A percentile compares a stretch with the other conserved stretches of the same genome.
Evolutionary conservation across 306 rosid species (phyloP).

Genomic region (Citrullus colocynthis): DNA sequence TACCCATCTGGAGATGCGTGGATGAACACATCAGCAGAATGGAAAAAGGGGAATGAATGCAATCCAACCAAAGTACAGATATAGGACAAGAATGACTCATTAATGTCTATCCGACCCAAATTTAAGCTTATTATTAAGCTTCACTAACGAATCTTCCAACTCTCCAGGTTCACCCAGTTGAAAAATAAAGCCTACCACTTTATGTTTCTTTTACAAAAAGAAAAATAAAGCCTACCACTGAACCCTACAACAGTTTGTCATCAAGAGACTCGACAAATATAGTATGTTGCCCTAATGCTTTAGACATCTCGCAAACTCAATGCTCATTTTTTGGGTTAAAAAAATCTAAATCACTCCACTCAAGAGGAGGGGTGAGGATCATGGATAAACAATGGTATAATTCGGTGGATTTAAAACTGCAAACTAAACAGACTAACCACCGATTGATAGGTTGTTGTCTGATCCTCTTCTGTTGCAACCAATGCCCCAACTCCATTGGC

Average conservation of each 20-base stretch:
- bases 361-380: neutral
- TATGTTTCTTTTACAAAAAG: too few relatives aligned
- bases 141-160: neutral
- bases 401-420: neutral
- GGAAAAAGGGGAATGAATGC: neutral
- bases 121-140: neutral
- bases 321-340: neutral
- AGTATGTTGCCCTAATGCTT: neutral
- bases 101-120: neutral
- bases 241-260: neutral
- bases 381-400: neutral
- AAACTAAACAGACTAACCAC: constrained; percentile 35
- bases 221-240: neutral
- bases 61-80: neutral
- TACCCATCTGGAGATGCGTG: neutral
- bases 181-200: neutral
- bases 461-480: constrained; percentile 45
- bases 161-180: neutral
- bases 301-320: neutral
- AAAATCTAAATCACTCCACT: neutral
- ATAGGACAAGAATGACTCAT: neutral
- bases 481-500: constrained; percentile 44
- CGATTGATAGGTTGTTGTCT: constrained; percentile 24
- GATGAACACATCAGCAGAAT: neutral
- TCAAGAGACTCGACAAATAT: neutral